A percentile compares a stretch with the other conserved stretches of the same genome.
Evolutionary conservation across 2,329 filamentous ascomycete species (phyloP).

Genomic region (Aureobasidium sp.): DNA sequence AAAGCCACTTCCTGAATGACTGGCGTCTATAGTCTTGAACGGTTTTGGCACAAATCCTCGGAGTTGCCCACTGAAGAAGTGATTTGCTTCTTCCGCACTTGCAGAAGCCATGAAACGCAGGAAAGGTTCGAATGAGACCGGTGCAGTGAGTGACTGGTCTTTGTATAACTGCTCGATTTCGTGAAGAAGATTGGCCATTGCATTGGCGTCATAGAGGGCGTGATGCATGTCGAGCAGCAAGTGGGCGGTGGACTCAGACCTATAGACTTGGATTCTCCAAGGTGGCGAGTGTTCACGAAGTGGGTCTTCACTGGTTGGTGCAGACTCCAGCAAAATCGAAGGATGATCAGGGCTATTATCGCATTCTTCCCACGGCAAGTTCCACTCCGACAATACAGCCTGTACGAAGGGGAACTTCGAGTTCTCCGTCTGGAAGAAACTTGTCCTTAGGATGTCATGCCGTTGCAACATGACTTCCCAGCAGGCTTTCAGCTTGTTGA

Average conservation of each 20-base stretch:
- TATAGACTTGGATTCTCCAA: constrained; percentile 25
- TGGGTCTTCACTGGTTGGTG: constrained; percentile 16
- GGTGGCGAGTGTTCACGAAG: constrained; percentile 17
- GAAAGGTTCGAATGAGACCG: constrained; percentile 55
- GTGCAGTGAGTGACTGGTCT: constrained; percentile 37
- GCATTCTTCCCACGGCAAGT: constrained; percentile 32
- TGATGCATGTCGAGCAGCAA: constrained; percentile 60
- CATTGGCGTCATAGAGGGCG: constrained; percentile 77
- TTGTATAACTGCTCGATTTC: constrained; percentile 58
- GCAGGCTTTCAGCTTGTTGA: constrained; percentile 43
- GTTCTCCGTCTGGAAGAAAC: constrained; percentile 59
- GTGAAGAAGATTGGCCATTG: constrained; percentile 58
- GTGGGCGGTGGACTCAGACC: constrained; percentile 18
- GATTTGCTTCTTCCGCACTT: constrained; percentile 41
- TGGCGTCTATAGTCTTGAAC: constrained; percentile 23
- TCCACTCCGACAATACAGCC: constrained; percentile 50
- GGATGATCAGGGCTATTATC: neutral
- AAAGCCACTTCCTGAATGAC: neutral
- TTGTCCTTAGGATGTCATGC: constrained; percentile 71
- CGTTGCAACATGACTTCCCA: constrained; percentile 57
- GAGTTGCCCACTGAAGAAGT: constrained; percentile 60
- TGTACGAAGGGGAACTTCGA: constrained; percentile 60
- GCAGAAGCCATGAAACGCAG: constrained; percentile 49
- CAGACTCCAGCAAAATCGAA: neutral
- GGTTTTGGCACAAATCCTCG: constrained; percentile 39